These are phyloP conservation scores for Penicillium sp. DNA, from an alignment of 2,329 filamentous ascomycete species.

Conservation along the genomic window DNA sequence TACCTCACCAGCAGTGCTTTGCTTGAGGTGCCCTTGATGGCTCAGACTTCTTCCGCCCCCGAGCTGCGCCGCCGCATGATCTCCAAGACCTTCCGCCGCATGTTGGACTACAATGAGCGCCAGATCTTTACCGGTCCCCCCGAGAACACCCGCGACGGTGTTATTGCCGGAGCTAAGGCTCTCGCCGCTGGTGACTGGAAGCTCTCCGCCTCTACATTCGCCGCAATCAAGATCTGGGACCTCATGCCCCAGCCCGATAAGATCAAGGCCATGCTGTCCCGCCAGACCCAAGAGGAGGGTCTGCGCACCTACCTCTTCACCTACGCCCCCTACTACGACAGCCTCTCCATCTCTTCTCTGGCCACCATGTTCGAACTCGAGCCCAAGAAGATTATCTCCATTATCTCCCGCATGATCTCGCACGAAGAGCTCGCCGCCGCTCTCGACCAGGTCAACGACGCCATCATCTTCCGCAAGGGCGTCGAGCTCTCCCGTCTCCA, in stretches of 20 bases:
- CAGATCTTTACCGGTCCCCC: slow-evolving; percentile 98
- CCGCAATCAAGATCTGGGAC: slow-evolving; percentile 99
- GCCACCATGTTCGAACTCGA: slow-evolving; percentile 94
- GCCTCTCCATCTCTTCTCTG: slow-evolving; percentile 79
- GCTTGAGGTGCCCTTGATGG: slow-evolving; percentile 93
- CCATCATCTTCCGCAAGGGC: slow-evolving; percentile 98
- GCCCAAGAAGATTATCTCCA: slow-evolving; percentile 85
- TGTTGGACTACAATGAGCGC: slow-evolving; percentile 98
- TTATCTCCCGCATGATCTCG: slow-evolving; percentile 99
- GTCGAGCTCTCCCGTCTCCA: slow-evolving; percentile 96
- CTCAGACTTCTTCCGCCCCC: slow-evolving; percentile 92
- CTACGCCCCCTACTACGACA: slow-evolving; percentile 99
- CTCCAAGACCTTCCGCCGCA: slow-evolving; percentile 98
- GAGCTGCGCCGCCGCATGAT: slow-evolving; percentile 97
- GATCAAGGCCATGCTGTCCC: slow-evolving; percentile 95
- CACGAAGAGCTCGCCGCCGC: slow-evolving; percentile 97
- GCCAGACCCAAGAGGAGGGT: slow-evolving; percentile 98
- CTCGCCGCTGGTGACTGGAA: slow-evolving; percentile 98
- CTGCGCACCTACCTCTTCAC: slow-evolving; percentile 98
- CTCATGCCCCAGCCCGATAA: slow-evolving; percentile 88
- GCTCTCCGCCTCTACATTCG: slow-evolving; percentile 89
- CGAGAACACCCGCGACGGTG: slow-evolving; percentile 97
- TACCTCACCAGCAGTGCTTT: slow-evolving; percentile 99
- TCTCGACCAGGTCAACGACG: slow-evolving; percentile 94
- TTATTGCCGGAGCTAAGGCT: slow-evolving; percentile 98